These are phyloP conservation scores for Rhexocercosporidium sp. DNA, from an alignment of 2,329 filamentous ascomycete species.

Conservation along the genomic window DNA sequence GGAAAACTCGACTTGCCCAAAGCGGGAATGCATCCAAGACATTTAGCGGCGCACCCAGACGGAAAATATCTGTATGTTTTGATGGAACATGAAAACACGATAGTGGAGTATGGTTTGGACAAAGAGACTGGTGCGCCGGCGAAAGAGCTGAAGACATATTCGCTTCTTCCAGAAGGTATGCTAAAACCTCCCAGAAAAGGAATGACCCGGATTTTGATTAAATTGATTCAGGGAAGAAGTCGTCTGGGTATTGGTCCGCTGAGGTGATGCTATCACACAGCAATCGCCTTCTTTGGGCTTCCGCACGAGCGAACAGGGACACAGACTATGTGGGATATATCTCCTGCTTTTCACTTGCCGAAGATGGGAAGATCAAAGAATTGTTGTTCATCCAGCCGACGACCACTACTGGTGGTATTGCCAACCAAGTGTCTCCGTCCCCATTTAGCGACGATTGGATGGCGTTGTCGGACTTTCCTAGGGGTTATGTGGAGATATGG, in stretches of 20 bases:
- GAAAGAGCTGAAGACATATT: neutral
- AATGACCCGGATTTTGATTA: neutral
- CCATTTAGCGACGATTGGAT: constrained; percentile 13
- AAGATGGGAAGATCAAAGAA: neutral
- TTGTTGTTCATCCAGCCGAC: constrained; percentile 8
- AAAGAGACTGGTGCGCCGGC: neutral
- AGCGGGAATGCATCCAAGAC: constrained; percentile 18
- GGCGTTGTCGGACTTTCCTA: constrained; percentile 7
- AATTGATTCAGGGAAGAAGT: neutral
- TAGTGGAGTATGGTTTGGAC: constrained; percentile 10
- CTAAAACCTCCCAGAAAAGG: too few relatives aligned
- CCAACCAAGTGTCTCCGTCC: constrained; percentile 11
- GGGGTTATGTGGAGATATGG: constrained; percentile 18
- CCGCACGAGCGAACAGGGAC: neutral
- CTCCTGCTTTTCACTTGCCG: constrained; percentile 4
- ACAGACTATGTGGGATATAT: constrained; percentile 8
- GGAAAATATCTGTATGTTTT: constrained; percentile 17
- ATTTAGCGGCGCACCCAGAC: constrained; percentile 18
- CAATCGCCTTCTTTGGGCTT: constrained; percentile 16
- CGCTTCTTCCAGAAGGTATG: constrained; percentile 5
- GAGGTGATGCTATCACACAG: constrained; percentile 9
- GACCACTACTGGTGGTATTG: constrained; percentile 10
- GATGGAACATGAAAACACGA: constrained; percentile 19
- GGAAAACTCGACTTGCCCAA: neutral
- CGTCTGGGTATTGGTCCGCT: constrained; percentile 19